Evolutionary conservation across 148 eudicot species (phyloP).

Genomic region (Limonium bicolor): DNA sequence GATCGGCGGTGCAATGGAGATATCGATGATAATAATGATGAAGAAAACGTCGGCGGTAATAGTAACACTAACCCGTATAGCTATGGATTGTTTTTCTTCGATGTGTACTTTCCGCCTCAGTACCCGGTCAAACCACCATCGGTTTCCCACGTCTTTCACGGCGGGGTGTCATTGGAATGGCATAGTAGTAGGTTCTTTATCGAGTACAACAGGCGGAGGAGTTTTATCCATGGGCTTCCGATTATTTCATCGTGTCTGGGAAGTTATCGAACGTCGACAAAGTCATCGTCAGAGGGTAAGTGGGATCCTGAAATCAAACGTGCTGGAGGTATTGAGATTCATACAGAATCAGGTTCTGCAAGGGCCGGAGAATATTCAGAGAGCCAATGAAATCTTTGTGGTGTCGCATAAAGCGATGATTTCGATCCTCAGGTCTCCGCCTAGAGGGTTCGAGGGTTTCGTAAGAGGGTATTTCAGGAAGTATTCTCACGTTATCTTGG

Average conservation of each 20-base stretch:
- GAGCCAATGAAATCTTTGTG: slow-evolving; percentile 4
- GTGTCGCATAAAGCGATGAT: slow-evolving; percentile 3
- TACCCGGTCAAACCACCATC: slow-evolving; percentile 9
- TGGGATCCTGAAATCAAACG: slow-evolving; percentile 12
- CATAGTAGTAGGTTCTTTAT: not conserved
- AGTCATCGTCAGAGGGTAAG: too few relatives aligned
- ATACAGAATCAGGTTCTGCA: slow-evolving; percentile 3
- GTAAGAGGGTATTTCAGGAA: slow-evolving; percentile 12
- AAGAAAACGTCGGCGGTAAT: too few relatives aligned
- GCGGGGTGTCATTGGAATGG: not conserved
- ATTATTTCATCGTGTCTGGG: too few relatives aligned
- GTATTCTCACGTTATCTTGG: slow-evolving; percentile 7
- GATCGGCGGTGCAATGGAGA: too few relatives aligned
- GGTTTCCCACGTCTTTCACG: not conserved
- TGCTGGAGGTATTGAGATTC: not conserved
- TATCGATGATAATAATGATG: not conserved
- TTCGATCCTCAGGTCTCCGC: slow-evolving; percentile 2
- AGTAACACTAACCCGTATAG: slow-evolving; percentile 5
- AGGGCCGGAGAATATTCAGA: not conserved
- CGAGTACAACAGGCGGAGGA: too few relatives aligned
- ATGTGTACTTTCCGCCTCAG: slow-evolving; percentile 8
- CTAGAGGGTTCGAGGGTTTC: slow-evolving; percentile 8
- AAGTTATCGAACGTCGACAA: too few relatives aligned
- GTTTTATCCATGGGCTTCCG: too few relatives aligned
- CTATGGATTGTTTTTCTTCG: slow-evolving; percentile 10